These are phyloP conservation scores for Colletotrichum ledebouriae DNA, from an alignment of 2,329 filamentous ascomycete genomes.

Conservation along the genomic window DNA sequence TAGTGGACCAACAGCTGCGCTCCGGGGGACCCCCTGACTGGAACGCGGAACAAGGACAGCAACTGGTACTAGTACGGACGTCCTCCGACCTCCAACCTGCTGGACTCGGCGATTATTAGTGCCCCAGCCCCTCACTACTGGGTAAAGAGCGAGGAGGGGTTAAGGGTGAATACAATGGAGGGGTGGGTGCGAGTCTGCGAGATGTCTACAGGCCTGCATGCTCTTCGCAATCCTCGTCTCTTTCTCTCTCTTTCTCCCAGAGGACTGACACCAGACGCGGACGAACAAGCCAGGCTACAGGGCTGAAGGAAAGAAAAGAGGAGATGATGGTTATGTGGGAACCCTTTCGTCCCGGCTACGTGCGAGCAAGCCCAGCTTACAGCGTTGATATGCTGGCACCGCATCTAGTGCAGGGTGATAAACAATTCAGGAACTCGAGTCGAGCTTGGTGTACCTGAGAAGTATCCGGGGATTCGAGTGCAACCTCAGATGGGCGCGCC, in stretches of 20 bases:
- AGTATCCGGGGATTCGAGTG: conserved; percentile 21
- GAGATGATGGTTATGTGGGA: neutral
- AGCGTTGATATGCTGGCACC: neutral
- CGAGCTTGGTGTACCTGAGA: conserved; percentile 20
- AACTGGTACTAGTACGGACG: conserved; percentile 40
- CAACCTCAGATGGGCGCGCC: conserved; percentile 7
- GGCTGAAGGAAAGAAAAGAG: neutral
- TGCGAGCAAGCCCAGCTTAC: neutral
- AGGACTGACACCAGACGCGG: conserved; percentile 8
- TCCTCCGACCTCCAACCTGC: conserved; percentile 40
- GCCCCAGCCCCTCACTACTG: conserved; percentile 32
- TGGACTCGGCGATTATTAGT: conserved; percentile 39
- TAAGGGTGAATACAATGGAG: conserved; percentile 18
- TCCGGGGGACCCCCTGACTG: conserved; percentile 31
- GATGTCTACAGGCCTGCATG: conserved; percentile 1
- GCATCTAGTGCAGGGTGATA: neutral
- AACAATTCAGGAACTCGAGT: neutral
- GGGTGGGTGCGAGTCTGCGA: neutral
- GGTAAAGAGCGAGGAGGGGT: conserved; percentile 11
- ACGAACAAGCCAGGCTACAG: neutral
- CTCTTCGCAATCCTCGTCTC: neutral
- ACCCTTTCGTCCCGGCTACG: neutral
- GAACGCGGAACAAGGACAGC: conserved; percentile 34
- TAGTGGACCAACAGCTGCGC: conserved; percentile 20
- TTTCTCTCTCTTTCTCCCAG: neutral